Evolutionary conservation across 106 monocot genomes (phyloP).

Genomic region (Agapanthus africanus): DNA sequence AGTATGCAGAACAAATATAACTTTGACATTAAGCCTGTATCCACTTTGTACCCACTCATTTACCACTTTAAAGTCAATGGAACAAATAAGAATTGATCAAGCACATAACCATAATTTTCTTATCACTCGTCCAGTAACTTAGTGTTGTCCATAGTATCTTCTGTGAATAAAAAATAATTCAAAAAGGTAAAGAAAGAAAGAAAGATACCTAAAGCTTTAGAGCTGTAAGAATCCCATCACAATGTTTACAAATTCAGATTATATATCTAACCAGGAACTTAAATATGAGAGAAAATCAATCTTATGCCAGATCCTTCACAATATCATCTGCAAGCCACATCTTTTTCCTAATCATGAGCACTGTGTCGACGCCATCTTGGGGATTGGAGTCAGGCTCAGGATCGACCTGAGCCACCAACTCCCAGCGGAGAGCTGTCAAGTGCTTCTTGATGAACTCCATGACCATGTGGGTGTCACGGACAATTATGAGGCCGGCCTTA

Average conservation of each 20-base stretch:
- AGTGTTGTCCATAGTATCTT: no score
- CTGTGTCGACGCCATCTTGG: conserved; percentile 33
- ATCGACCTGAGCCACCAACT: conserved; percentile 30
- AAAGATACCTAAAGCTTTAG: background rate
- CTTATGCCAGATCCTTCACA: conserved; percentile 17
- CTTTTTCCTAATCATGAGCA: conserved; percentile 59
- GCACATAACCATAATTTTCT: no score
- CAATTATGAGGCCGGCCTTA: conserved; percentile 81
- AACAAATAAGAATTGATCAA: no score
- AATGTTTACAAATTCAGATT: background rate
- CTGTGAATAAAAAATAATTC: no score
- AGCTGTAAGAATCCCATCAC: background rate
- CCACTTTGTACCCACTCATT: background rate
- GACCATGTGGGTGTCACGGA: conserved; percentile 48
- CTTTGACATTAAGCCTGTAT: background rate
- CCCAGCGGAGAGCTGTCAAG: conserved; percentile 57
- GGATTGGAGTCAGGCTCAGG: conserved; percentile 44
- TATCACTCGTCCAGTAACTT: no score
- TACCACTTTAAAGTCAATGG: no score
- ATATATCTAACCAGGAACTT: no score
- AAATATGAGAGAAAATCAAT: background rate
- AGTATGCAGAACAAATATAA: background rate
- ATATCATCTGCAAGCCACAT: conserved; percentile 40
- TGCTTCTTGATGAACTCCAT: conserved; percentile 57
- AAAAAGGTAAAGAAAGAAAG: background rate